Percentiles rank a stretch among this genome's conserved stretches.
Conservation (phyloP, 148 eudicot genomes). For the Euryodendron excelsum region DNA sequence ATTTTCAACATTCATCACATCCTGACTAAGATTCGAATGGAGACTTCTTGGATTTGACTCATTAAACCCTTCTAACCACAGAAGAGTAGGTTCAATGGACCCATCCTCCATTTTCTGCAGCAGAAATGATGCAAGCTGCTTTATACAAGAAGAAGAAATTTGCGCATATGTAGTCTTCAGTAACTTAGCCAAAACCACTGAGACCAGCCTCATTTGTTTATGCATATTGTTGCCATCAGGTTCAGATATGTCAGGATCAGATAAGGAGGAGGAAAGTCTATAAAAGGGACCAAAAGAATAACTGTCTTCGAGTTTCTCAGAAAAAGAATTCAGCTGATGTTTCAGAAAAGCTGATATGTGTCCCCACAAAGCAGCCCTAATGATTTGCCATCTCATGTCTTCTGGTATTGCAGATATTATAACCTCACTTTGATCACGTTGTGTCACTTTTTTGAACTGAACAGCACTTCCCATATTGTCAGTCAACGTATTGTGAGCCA, state of each 20-base stretch:
- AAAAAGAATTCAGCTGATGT: slow-evolving; percentile 35
- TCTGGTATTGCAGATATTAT: slow-evolving; percentile 30
- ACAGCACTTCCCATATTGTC: slow-evolving; percentile 19
- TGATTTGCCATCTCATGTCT: slow-evolving; percentile 52
- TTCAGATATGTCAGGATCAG: slow-evolving; percentile 24
- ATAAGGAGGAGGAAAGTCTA: slow-evolving; percentile 26
- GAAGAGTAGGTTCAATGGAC: slow-evolving; percentile 29
- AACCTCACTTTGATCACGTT: slow-evolving; percentile 33
- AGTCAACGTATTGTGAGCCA: slow-evolving; percentile 32
- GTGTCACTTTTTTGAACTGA: slow-evolving; percentile 21
- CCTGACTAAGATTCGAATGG: slow-evolving; percentile 28
- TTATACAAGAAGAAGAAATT: slow-evolving; percentile 46
- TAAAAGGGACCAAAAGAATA: slow-evolving; percentile 17
- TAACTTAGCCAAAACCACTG: slow-evolving; percentile 39
- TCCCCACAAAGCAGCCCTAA: slow-evolving; percentile 58
- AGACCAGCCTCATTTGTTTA: slow-evolving; percentile 32
- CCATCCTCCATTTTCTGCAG: slow-evolving; percentile 49
- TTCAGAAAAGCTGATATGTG: slow-evolving; percentile 49
- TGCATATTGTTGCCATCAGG: slow-evolving; percentile 22
- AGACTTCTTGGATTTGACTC: slow-evolving; percentile 25
- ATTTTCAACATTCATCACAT: slow-evolving; percentile 23
- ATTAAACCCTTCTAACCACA: slow-evolving; percentile 42
- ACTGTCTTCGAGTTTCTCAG: slow-evolving; percentile 28
- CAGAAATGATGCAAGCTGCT: slow-evolving; percentile 61
- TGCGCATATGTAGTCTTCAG: slow-evolving; percentile 40